phyloP scores from a whole-genome alignment of 2,329 filamentous ascomycete species.

The Chaetomiaceae sp. region DNA sequence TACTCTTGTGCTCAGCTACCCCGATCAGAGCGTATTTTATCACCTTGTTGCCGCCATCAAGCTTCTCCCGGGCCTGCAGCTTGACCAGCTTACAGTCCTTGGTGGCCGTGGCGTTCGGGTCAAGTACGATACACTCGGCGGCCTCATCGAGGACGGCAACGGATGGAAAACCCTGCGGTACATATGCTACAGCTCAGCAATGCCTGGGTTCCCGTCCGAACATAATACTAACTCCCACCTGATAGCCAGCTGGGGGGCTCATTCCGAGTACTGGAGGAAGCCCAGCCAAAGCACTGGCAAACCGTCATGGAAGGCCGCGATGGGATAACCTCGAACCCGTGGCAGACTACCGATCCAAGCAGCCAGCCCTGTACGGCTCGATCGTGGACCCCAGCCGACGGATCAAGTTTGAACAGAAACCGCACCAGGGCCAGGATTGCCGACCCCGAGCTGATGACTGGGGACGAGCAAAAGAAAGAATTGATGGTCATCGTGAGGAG shows the following conservation, averaged over 20 bases:
- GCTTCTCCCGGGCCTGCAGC: constrained; percentile 4
- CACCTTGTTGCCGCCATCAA: background rate
- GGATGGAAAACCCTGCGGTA: constrained; percentile 9
- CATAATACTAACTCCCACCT: background rate
- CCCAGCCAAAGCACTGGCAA: constrained; percentile 3
- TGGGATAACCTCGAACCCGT: background rate
- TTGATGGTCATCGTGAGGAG: constrained; percentile 3
- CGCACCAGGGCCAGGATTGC: background rate
- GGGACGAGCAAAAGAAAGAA: background rate
- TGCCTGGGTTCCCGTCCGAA: background rate
- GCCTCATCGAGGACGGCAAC: constrained; percentile 1
- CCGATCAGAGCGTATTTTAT: background rate
- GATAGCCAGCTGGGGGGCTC: background rate
- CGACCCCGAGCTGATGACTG: constrained; percentile 2
- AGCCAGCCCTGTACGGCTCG: background rate
- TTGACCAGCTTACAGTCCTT: constrained; percentile 8
- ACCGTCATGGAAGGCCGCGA: background rate
- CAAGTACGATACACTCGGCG: background rate
- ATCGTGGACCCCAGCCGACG: background rate
- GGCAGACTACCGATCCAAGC: constrained; percentile 1
- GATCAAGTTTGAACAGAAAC: background rate
- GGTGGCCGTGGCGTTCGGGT: background rate
- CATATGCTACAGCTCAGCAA: background rate
- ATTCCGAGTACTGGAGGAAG: background rate
- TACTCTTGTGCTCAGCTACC: background rate